A percentile compares a stretch with the other conserved stretches of the same genome.
These are phyloP conservation scores for Ophiostoma sp. DNA, from an alignment of 2,329 filamentous ascomycete genomes.

Conservation along the genomic window DNA sequence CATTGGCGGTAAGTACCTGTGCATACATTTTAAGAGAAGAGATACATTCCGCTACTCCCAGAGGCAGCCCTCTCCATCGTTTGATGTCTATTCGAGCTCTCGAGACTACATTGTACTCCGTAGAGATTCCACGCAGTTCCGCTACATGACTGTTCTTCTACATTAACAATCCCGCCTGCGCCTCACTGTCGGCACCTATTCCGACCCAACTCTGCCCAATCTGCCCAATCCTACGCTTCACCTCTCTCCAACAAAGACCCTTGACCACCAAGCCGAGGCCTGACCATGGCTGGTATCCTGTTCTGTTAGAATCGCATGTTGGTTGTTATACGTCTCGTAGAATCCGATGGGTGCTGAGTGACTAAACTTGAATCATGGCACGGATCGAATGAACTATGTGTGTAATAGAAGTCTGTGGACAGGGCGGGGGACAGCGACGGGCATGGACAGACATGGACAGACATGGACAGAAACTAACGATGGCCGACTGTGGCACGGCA, in stretches of 20 bases:
- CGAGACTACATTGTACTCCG: too few relatives aligned
- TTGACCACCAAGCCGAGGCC: not conserved
- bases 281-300: not conserved
- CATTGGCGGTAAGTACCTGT: not conserved
- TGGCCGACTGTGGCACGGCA: not conserved
- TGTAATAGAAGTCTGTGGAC: not conserved
- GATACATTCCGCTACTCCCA: not conserved
- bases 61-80: conserved; percentile 4
- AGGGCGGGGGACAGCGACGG: not conserved
- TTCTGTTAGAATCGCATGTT: not conserved
- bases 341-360: not conserved
- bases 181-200: not conserved
- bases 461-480: not conserved
- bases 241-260: too few relatives aligned
- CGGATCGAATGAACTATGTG: not conserved
- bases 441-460: not conserved
- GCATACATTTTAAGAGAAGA: not conserved
- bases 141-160: not conserved
- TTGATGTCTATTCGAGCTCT: not conserved
- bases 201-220: not conserved
- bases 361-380: not conserved
- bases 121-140: too few relatives aligned
- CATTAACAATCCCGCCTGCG: not conserved
- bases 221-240: not conserved
- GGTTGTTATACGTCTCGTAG: not conserved